phyloP scores from a whole-genome alignment of 2,329 filamentous ascomycete genomes.

The Metarhizium sp. region DNA sequence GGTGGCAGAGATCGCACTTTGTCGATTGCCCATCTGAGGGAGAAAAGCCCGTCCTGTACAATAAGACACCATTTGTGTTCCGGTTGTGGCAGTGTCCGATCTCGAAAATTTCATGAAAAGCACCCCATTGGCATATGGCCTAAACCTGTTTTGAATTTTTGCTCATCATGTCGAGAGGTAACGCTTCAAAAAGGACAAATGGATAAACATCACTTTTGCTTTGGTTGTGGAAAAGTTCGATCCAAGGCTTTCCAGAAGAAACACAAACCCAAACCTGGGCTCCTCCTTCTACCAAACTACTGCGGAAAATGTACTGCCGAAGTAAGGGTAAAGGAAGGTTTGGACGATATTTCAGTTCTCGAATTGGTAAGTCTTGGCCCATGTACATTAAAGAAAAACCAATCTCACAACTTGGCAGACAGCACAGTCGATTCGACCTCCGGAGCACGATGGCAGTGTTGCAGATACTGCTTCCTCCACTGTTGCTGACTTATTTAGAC shows the following conservation, averaged over 20 bases:
- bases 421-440: background rate
- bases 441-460: background rate
- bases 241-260: constrained; percentile 16
- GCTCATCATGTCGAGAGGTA: constrained; percentile 22
- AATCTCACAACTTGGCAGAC: background rate
- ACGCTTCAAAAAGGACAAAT: constrained; percentile 13
- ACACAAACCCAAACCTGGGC: constrained; percentile 13
- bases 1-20: background rate
- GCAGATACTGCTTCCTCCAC: background rate
- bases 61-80: constrained; percentile 24
- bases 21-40: constrained; percentile 2
- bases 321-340: constrained; percentile 12
- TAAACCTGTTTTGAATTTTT: constrained; percentile 23
- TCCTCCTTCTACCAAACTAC: constrained; percentile 22
- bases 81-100: constrained; percentile 25
- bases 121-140: constrained; percentile 17
- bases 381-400: background rate
- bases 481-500: background rate
- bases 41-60: constrained; percentile 11
- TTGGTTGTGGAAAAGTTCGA: constrained; percentile 17
- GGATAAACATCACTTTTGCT: constrained; percentile 30
- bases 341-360: constrained; percentile 17
- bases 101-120: constrained; percentile 22
- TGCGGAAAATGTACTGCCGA: constrained; percentile 19
- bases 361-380: constrained; percentile 12